Evolutionary conservation across 2,329 filamentous ascomycete species (phyloP), one percentile per base, ranked within the genome.

Genomic region (Sarocladium kiliense): DNA sequence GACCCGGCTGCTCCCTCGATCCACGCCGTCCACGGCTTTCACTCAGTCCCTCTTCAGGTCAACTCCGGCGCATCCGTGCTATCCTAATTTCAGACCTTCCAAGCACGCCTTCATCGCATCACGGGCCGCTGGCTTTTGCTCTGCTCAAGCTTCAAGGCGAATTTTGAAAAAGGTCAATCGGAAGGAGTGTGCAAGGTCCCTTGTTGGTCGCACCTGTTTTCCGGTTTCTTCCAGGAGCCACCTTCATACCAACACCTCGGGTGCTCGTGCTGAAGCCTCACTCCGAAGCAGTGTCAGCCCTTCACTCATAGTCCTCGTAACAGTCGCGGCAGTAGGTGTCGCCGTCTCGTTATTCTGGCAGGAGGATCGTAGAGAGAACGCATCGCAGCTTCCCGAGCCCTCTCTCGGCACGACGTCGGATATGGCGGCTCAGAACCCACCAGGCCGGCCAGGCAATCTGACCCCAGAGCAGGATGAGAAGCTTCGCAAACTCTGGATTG

Each of bases 401-500:
- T 34, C 18, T 10, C n/a, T 18, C 12, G 18, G n/a, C 47, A 5
- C 5, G 11, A 51, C 16, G 30, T 59, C 39, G 30, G 50, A 53
- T 5, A 78, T 79, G 77, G 63, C 75, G 41, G 45, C 64, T 23
- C 70, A 78, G 62, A 58, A 66, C 21, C 80, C 79, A 44, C 81
- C 87, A 36, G 94, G 94, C 54, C 85, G 91, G 58, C 82, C 91
- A 55, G 91, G 90, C 57, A 96, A 89, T 62, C 78, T 99, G 57
- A 97, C 92, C n/a, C 71, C 84, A 2, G 92, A 97, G 59, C 86
- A 99, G 73, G 90, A 96, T 64, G 81, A 82, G 60, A 97, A 95
- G 74, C 77, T 99, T 57, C 88, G 87, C 65, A 88, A 95, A 70
- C 81, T 97, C 62, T 99, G 94, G 94, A 72, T 80, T 14, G 76